phyloP scores from a whole-genome alignment of 2,329 filamentous ascomycete genomes.

The Fusarium sp. region DNA sequence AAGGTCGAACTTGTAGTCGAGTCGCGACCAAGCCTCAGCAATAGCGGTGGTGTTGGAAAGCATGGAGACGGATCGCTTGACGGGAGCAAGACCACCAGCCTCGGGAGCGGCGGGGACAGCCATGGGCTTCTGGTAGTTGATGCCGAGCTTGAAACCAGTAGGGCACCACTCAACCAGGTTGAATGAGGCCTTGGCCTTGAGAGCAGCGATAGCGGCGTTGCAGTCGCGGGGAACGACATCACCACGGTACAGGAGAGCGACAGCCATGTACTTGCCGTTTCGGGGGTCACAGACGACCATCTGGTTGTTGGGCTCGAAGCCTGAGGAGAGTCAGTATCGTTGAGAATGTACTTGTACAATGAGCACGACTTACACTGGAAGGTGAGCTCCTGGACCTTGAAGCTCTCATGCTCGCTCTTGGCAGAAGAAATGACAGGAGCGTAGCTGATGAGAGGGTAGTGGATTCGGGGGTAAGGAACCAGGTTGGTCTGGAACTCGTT shows the following conservation, averaged over 20 bases:
- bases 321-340: conserved; percentile 56
- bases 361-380: conserved; percentile 72
- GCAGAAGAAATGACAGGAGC: conserved; percentile 77
- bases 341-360: not conserved
- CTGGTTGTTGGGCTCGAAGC: conserved; percentile 83
- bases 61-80: conserved; percentile 76
- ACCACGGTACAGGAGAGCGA: conserved; percentile 78
- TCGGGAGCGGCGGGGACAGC: conserved; percentile 66
- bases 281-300: conserved; percentile 82
- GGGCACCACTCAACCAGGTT: conserved; percentile 83
- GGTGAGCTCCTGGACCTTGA: conserved; percentile 84
- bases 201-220: conserved; percentile 73
- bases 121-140: conserved; percentile 79
- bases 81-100: conserved; percentile 71
- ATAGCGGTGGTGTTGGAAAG: conserved; percentile 82
- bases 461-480: conserved; percentile 79
- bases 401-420: conserved; percentile 88
- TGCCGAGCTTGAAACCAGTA: conserved; percentile 81
- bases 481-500: conserved; percentile 85
- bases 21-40: conserved; percentile 78
- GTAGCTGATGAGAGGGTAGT: conserved; percentile 81
- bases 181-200: conserved; percentile 80
- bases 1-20: conserved; percentile 82
- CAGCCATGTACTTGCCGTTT: conserved; percentile 83
- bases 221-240: conserved; percentile 79